A percentile compares a stretch with the other conserved stretches of the same genome.
Conservation (phyloP, 768 basidiomycete genomes). For the Gyrodon lividus region DNA sequence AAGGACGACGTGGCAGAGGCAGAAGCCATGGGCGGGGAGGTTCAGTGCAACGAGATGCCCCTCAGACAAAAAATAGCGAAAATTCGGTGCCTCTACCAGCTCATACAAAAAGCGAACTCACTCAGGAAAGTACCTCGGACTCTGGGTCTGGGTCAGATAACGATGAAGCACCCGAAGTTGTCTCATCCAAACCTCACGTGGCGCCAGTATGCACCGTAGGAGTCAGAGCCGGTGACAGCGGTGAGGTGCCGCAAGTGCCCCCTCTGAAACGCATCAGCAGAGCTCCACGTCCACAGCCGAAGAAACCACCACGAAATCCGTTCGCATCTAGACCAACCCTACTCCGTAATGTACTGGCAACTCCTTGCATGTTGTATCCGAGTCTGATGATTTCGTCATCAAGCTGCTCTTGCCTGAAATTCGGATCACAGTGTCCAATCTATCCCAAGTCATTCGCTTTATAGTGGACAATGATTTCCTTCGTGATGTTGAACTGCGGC, state of each 20-base stretch:
- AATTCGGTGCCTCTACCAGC: neutral
- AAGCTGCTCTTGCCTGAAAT: conserved; percentile 86
- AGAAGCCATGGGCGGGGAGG: conserved; percentile 24
- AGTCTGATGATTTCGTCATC: neutral
- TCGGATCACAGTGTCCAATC: conserved; percentile 81
- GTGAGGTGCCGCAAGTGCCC: neutral
- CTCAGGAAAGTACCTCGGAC: conserved; percentile 7
- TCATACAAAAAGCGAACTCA: neutral
- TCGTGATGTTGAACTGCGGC: conserved; percentile 70
- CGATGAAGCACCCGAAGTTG: conserved; percentile 53
- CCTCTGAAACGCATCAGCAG: conserved; percentile 19
- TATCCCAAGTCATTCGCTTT: conserved; percentile 91
- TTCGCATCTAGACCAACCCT: conserved; percentile 70
- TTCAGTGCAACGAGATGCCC: neutral
- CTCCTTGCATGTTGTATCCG: neutral
- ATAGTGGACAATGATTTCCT: conserved; percentile 89
- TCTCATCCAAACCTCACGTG: conserved; percentile 50
- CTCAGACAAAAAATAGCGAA: neutral
- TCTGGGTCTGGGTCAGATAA: conserved; percentile 35
- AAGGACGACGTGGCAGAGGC: conserved; percentile 31
- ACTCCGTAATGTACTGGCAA: conserved; percentile 66
- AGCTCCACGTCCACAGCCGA: conserved; percentile 41
- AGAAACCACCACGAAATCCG: conserved; percentile 54
- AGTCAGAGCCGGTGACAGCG: conserved; percentile 3
- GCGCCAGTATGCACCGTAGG: conserved; percentile 3